Conservation (phyloP, 2,329 filamentous ascomycete genomes). For the Cladosporium sp. region DNA sequence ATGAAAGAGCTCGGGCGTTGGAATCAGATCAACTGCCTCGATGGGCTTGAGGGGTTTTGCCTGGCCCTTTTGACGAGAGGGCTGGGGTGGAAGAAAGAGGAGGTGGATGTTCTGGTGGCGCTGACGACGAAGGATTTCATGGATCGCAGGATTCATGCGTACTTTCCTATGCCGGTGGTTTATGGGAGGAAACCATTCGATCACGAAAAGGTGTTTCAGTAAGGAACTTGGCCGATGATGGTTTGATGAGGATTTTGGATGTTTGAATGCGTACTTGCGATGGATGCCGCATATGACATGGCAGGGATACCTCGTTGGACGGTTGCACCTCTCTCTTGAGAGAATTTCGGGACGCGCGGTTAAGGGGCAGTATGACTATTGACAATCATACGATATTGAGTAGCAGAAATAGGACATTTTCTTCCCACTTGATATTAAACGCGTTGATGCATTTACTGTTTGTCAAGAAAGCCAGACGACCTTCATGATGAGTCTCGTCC, state of each 20-base stretch:
- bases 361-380: too few species aligned
- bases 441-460: too few species aligned
- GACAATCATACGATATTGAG: too few species aligned
- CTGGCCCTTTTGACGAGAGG: conserved; percentile 39
- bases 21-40: conserved; percentile 39
- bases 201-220: conserved; percentile 9
- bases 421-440: too few species aligned
- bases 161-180: conserved; percentile 36
- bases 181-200: conserved; percentile 30
- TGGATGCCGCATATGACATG: too few species aligned
- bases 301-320: too few species aligned
- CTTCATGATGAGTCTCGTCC: too few species aligned
- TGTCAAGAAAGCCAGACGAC: too few species aligned
- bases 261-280: too few species aligned
- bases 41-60: conserved; percentile 41
- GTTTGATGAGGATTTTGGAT: neutral
- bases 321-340: too few species aligned
- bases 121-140: conserved; percentile 31
- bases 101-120: conserved; percentile 41
- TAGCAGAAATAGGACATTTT: too few species aligned
- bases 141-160: conserved; percentile 34
- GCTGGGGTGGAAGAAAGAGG: conserved; percentile 40
- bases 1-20: conserved; percentile 49
- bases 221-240: neutral
- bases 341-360: too few species aligned